A percentile compares a stretch with the other conserved stretches of the same genome.
Evolutionary conservation across 768 basidiomycete species (phyloP).

Genomic region (Termitomyces sp.): DNA sequence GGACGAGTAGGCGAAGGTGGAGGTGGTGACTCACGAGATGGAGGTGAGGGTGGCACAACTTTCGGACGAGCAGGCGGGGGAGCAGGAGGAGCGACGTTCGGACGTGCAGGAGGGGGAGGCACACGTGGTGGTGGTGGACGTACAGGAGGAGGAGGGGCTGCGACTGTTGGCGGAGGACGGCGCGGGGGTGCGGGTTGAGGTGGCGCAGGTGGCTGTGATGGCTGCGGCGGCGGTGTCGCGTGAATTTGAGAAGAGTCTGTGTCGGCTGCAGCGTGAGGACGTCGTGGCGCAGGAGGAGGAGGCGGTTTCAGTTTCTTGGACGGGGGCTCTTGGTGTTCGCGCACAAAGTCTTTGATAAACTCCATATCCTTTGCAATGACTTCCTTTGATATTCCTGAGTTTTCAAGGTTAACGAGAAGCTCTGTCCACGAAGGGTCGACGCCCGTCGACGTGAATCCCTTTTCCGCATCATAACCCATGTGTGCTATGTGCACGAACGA

Average conservation of each 20-base stretch:
- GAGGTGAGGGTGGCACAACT: conserved; percentile 13
- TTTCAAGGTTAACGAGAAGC: conserved; percentile 60
- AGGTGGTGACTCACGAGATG: conserved; percentile 17
- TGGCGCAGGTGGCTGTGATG: conserved; percentile 13
- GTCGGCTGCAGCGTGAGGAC: conserved; percentile 28
- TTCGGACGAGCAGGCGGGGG: not conserved
- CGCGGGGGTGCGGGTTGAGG: conserved; percentile 2
- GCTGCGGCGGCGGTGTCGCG: conserved; percentile 8
- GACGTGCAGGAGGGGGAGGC: conserved; percentile 15
- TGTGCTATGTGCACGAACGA: conserved; percentile 90
- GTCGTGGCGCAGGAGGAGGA: conserved; percentile 51
- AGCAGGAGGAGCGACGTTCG: not conserved
- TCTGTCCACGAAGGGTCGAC: conserved; percentile 89
- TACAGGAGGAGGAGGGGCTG: conserved; percentile 14
- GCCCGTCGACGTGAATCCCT: conserved; percentile 79
- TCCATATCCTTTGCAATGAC: conserved; percentile 76
- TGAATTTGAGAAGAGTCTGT: conserved; percentile 16
- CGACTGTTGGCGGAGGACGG: conserved; percentile 7
- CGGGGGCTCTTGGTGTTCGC: conserved; percentile 32
- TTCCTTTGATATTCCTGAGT: conserved; percentile 58
- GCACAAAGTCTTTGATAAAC: conserved; percentile 83
- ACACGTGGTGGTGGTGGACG: conserved; percentile 13
- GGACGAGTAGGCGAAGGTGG: conserved; percentile 15
- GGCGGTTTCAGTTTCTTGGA: conserved; percentile 38
- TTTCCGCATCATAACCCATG: conserved; percentile 88